Base-by-base conservation (phyloP, 169 alveolate species). In the Eimeria acervulina region DNA sequence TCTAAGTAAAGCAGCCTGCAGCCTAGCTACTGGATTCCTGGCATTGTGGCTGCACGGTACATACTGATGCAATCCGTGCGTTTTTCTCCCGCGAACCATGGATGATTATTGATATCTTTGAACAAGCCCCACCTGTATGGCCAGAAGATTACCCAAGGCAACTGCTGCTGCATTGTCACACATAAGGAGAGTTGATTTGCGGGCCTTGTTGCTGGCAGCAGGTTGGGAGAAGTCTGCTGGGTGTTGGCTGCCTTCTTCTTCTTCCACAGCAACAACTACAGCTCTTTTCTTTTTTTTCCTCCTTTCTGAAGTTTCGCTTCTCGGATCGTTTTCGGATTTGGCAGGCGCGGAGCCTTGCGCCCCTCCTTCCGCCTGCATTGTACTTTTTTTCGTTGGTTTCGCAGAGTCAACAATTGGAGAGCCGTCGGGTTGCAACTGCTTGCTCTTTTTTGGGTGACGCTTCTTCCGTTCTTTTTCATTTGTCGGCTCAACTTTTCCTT, bases 111-210 rank as follows among this genome's bases (percentile, higher is more conserved):
- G 40, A 10, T 13, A 36, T 44, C 0, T 17, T 13, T 80, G 19
- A 44, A 80, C 0, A 26, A 28, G n/a, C 6, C 93, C 31, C 61
- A 87, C 93, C 93, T 87, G 93, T 38, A 87, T 87, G 40, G 93
- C 93, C 55, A 87, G 26, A 44, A 87, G 93, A 61, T 87, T 87
- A 5, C 93, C 93, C 70, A 87, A 42, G 61, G 93, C 93, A 28
- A 61, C 93, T 61, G 93, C 93, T 23, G 93, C 93, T 61, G 93
- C 83, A 66, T 87, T 87, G 93, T 87, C 93, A 36, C 93, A 87
- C 42, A 87, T 68, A 13, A 87, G 80, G 23, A 87, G 93, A 31
- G 93, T 87, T 26, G 93, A 61, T 63, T 87, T 87, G 55, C 93
- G 93, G 19, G 93, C 26, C 80, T 36, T 36, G 81, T n/a, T 36